Evolutionary conservation across 73 alveolate species (phyloP), one percentile per base, ranked within the genome.

Genomic region (Tetrahymena thermophila): DNA sequence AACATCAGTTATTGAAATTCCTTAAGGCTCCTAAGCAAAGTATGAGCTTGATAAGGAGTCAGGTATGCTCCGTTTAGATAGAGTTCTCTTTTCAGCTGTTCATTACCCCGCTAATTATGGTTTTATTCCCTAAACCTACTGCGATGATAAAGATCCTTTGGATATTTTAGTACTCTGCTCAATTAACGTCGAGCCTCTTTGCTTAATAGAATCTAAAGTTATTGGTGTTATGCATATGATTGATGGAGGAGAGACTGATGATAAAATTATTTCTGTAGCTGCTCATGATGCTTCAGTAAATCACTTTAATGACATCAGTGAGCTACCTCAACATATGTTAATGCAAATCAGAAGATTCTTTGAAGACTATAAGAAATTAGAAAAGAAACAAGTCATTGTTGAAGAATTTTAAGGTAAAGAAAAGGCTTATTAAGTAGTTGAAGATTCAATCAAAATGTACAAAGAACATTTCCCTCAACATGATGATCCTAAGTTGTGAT

Each of bases 51-150:
- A 96, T 83, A 96, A 96, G 56, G 97, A 96, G 23, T 93, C 96
- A 25, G 97, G 97, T 13, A 85, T 96, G 84, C 56, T 96, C 25
- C 94, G 85, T 58, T 56, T 96, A 23, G 97, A 96, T 83, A 94
- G 97, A 85, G 95, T 96, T 21, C 94, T 96, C 5, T 96, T 94
- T 85, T 96, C 97, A 34, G 43, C 96, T 57, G 97, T 96, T n/a
- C 96, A 94, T 84, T 96, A 96, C 85, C 97, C 97, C 19, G 97
- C 97, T 23, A 96, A 96, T 93, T 96, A 96, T 84, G 97, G 97
- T 55, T 96, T 96, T 42, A 96, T 96, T 35, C 97, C 97, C 5
- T 89, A 94, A 38, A 96, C 97, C 2, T 94, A 94, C 71, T 94
- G 97, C 44, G 97, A 96, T 85, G 97, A 96, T 38, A 10, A 84